Evolutionary conservation across 2,329 filamentous ascomycete genomes (phyloP).

Genomic region (Colletotrichum tabaci): DNA sequence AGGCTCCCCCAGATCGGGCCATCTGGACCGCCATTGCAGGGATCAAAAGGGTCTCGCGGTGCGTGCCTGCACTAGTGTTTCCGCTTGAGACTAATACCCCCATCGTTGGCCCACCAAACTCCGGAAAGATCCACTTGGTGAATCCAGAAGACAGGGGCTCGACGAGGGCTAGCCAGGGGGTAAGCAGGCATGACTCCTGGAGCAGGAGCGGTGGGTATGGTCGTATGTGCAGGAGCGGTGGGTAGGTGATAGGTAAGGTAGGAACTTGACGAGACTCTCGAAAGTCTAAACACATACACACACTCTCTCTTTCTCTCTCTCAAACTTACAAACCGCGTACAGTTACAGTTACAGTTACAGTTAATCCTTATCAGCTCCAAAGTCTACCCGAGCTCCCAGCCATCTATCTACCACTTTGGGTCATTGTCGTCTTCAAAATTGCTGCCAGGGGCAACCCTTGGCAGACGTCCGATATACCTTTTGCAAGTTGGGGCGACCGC

Average conservation of each 20-base stretch:
- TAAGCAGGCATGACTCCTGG: slow-evolving; percentile 10
- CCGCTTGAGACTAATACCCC: slow-evolving; percentile 31
- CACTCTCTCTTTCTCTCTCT: no score
- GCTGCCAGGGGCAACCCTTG: slow-evolving; percentile 27
- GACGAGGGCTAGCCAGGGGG: slow-evolving; percentile 15
- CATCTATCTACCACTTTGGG: slow-evolving; percentile 20
- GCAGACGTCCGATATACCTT: background rate
- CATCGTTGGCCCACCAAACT: slow-evolving; percentile 4
- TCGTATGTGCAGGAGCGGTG: slow-evolving; percentile 36
- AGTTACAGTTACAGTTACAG: no score
- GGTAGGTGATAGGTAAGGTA: background rate
- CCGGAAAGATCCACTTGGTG: background rate
- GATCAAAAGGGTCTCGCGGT: slow-evolving; percentile 22
- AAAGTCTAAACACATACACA: no score
- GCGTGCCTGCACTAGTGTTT: slow-evolving; percentile 45
- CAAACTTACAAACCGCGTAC: no score
- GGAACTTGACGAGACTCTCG: no score
- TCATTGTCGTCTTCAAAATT: slow-evolving; percentile 21
- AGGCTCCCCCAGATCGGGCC: slow-evolving; percentile 35
- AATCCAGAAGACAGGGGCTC: slow-evolving; percentile 18
- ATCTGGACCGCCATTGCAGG: slow-evolving; percentile 35
- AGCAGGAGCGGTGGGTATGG: slow-evolving; percentile 34
- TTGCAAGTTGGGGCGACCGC: background rate
- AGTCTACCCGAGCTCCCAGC: slow-evolving; percentile 22
- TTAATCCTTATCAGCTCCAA: background rate